Conservation (phyloP, 352 stramenopile genomes). For the Pythium sukuiense region DNA sequence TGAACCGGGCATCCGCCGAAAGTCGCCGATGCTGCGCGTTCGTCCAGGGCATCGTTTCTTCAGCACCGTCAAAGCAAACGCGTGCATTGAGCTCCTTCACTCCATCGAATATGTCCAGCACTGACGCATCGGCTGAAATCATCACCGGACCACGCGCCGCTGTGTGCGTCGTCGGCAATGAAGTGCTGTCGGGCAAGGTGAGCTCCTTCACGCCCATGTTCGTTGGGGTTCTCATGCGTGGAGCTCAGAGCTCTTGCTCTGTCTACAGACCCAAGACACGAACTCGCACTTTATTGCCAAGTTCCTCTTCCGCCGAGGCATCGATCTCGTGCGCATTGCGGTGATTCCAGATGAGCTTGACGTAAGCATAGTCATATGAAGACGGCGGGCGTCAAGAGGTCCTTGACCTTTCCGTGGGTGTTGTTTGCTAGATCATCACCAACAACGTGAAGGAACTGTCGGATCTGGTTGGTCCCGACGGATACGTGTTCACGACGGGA, state of each 20-base stretch:
- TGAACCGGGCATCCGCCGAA: background rate
- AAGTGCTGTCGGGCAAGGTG: conserved; percentile 47
- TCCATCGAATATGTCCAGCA: background rate
- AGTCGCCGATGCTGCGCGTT: background rate
- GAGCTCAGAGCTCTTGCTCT: background rate
- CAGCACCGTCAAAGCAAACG: background rate
- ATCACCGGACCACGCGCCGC: conserved; percentile 32
- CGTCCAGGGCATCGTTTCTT: background rate
- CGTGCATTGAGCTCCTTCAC: background rate
- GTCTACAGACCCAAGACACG: conserved; percentile 38
- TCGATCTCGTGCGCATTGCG: conserved; percentile 72
- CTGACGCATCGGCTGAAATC: background rate
- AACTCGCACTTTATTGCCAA: conserved; percentile 60
- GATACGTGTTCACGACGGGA: conserved; percentile 85
- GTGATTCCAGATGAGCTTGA: conserved; percentile 81
- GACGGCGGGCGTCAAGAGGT: background rate
- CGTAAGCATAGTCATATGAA: conserved; percentile 15
- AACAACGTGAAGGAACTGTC: conserved; percentile 78
- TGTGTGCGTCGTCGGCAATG: conserved; percentile 42
- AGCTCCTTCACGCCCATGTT: background rate
- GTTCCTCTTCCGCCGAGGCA: conserved; percentile 74
- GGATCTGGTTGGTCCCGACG: conserved; percentile 63
- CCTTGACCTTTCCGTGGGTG: background rate
- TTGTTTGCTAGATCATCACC: conserved; percentile 47
- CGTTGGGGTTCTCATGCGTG: background rate